Conservation (phyloP, 257 asterid species). For the Ballota nigra region DNA sequence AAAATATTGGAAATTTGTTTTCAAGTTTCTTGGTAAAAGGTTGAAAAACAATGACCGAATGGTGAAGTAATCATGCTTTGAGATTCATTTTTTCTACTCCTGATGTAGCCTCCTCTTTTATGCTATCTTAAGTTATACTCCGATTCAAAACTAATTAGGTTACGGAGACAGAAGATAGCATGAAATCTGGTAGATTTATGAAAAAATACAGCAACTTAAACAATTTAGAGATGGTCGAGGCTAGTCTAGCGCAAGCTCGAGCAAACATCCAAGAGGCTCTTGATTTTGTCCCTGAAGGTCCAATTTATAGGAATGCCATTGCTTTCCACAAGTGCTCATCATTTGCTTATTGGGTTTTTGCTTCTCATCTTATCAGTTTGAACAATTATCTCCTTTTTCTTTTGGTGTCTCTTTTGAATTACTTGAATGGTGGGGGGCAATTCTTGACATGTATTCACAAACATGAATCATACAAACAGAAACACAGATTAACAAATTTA, state of each 20-base stretch:
- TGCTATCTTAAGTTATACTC: no score
- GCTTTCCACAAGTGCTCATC: conserved; percentile 44
- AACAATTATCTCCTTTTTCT: not conserved
- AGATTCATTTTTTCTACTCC: not conserved
- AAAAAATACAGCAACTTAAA: conserved; percentile 31
- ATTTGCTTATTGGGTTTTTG: not conserved
- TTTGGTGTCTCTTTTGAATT: not conserved
- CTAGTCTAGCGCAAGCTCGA: conserved; percentile 46
- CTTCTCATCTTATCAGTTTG: not conserved
- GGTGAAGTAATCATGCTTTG: not conserved
- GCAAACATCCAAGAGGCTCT: conserved; percentile 37
- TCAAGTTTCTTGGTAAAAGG: not conserved
- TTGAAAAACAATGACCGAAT: not conserved
- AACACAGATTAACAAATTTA: not conserved
- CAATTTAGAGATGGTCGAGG: conserved; percentile 48
- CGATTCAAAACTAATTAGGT: conserved; percentile 9
- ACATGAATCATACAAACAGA: no score
- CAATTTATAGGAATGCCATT: conserved; percentile 40
- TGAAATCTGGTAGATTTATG: not conserved
- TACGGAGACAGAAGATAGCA: not conserved
- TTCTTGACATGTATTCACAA: not conserved
- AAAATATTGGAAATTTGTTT: not conserved
- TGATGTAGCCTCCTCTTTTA: not conserved
- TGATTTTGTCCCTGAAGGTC: conserved; percentile 47
- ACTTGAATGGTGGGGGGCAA: not conserved